Evolutionary conservation across 1,284 basidiomycete species (phyloP), one percentile per base, ranked within the genome.

Genomic region (Austroboletus novae-zelandiae): DNA sequence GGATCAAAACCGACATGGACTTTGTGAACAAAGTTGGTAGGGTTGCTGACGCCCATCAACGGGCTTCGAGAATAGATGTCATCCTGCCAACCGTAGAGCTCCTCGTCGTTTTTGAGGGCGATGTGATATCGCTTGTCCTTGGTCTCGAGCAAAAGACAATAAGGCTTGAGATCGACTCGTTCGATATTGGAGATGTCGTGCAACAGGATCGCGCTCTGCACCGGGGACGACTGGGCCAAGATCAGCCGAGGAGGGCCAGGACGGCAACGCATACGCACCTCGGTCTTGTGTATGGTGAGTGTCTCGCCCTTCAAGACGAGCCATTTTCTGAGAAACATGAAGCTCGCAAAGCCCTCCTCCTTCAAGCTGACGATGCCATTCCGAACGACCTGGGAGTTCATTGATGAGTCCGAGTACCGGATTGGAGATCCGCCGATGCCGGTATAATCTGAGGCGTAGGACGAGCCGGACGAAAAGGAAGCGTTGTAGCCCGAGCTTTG

Each of bases 1-100:
- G 94, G 92, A 71, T 99, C 96, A 62, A 97, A 98, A 7, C 95
- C 95, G 54, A 99, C 96, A 69, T 99, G 96, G 3, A 98, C 94
- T 68, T 97, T 93, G 74, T 98, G 96, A 1, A 97, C 93, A 66
- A 98, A 98, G 72, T 99, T 95, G 15, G 94, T 98, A 0, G 96
- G 96, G 58, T 89, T 89, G 63, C 89, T 89, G 20, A 96, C 91
- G 35, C 94, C 94, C 85, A 94, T 91, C 43, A 96, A 77, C 0
- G 95, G 94, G 59, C 91, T 93, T 47, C 94, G 83, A 8, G 84
- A 85, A 71, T 98, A 98, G 53, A 99, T 89, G 64, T 97, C 95
- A 65, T 99, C 95, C 73, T 94, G 85, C 95, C 95, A 98, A 27
- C 85, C 86, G 65, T 99, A 98, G 14, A 99, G 80, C 66, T 99